Conservation (phyloP, 1,139 yeast species). For the Wickerhamiella infanticola region DNA sequence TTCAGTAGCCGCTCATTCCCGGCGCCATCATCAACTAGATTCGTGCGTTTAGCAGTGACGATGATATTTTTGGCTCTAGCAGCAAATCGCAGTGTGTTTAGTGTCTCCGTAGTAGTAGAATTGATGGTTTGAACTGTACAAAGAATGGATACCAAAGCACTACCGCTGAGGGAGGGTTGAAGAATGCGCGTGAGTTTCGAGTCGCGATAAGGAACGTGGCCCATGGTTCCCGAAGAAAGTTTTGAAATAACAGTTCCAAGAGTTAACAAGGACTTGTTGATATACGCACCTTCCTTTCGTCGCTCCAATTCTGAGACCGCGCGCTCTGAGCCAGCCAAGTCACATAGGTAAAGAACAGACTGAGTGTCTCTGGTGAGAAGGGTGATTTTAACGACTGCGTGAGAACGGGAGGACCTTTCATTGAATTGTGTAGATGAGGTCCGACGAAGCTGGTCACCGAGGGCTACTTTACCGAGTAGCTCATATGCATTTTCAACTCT, state of each 20-base stretch:
- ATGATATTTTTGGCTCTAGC: slow-evolving; percentile 81
- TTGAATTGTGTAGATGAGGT: slow-evolving; percentile 87
- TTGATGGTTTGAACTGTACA: slow-evolving; percentile 70
- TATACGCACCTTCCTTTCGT: slow-evolving; percentile 82
- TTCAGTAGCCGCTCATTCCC: slow-evolving; percentile 18
- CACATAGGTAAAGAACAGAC: slow-evolving; percentile 74
- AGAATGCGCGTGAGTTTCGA: slow-evolving; percentile 75
- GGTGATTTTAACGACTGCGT: slow-evolving; percentile 69
- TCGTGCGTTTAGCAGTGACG: slow-evolving; percentile 45
- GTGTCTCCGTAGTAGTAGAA: slow-evolving; percentile 55
- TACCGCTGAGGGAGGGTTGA: slow-evolving; percentile 86
- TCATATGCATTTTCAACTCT: slow-evolving; percentile 42
- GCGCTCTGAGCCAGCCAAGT: slow-evolving; percentile 88
- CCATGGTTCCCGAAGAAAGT: slow-evolving; percentile 25
- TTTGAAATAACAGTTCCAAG: slow-evolving; percentile 80
- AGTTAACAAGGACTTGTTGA: slow-evolving; percentile 78
- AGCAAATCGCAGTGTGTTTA: slow-evolving; percentile 80
- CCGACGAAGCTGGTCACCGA: slow-evolving; percentile 60
- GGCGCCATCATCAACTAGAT: slow-evolving; percentile 14
- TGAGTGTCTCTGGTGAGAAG: slow-evolving; percentile 30
- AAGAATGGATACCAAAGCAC: slow-evolving; percentile 68
- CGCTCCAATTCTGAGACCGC: slow-evolving; percentile 74
- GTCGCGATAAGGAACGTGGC: slow-evolving; percentile 81
- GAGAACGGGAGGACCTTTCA: slow-evolving; percentile 72
- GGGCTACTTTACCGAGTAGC: slow-evolving; percentile 41